Percentiles rank a stretch among this genome's conserved stretches.
These are phyloP conservation scores for Neurospora africana DNA, from an alignment of 495 filamentous ascomycete genomes.

Conservation along the genomic window DNA sequence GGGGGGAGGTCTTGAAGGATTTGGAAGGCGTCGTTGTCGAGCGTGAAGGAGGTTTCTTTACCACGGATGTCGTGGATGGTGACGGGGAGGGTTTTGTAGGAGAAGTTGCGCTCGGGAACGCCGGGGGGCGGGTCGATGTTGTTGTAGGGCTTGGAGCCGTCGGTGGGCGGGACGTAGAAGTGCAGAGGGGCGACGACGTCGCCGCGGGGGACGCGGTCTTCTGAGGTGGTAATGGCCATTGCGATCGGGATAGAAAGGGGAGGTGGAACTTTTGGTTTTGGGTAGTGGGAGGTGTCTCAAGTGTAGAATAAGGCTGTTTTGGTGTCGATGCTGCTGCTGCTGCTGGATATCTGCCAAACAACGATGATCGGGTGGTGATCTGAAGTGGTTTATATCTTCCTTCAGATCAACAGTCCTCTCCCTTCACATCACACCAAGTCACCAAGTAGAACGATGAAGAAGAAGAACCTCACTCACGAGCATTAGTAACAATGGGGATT, in stretches of 20 bases:
- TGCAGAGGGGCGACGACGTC: conserved; percentile 52
- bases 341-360: neutral
- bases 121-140: conserved; percentile 59
- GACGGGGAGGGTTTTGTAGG: conserved; percentile 39
- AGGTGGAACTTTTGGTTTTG: neutral
- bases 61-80: conserved; percentile 47
- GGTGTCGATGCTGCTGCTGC: neutral
- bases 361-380: neutral
- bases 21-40: conserved; percentile 67
- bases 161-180: conserved; percentile 57
- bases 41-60: conserved; percentile 34
- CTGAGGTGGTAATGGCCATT: conserved; percentile 1
- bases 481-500: neutral
- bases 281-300: neutral
- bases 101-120: conserved; percentile 49
- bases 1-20: conserved; percentile 42
- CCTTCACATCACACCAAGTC: neutral
- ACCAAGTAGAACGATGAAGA: neutral
- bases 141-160: conserved; percentile 56
- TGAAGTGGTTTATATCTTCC: neutral
- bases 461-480: neutral
- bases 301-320: neutral
- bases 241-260: neutral
- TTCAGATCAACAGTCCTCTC: neutral
- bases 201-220: conserved; percentile 48